Conservation (phyloP, 208 protist genomes). For the Borovskyia barvae region DNA sequence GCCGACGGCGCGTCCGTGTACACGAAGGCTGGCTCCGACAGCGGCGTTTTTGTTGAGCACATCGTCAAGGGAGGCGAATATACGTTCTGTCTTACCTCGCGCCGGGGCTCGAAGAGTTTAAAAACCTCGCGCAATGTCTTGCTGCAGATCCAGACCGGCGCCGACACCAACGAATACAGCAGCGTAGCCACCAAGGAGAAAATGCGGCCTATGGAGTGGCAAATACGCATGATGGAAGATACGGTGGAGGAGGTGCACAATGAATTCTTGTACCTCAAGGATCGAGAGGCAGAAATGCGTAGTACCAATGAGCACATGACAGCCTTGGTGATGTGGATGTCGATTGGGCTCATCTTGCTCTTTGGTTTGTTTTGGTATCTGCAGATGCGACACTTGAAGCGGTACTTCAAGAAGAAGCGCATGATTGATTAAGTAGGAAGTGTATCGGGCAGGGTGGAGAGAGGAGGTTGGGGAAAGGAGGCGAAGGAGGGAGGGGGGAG, state of each 20-base stretch:
- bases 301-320: slow-evolving; percentile 85
- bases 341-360: slow-evolving; percentile 54
- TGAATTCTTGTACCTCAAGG: slow-evolving; percentile 87
- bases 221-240: slow-evolving; percentile 88
- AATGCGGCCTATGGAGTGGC: slow-evolving; percentile 88
- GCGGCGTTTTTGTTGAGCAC: slow-evolving; percentile 30
- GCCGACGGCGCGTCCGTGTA: slow-evolving; percentile 20
- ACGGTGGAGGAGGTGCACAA: slow-evolving; percentile 73
- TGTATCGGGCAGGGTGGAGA: background rate
- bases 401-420: slow-evolving; percentile 88
- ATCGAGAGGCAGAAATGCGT: slow-evolving; percentile 87
- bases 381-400: slow-evolving; percentile 77
- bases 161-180: slow-evolving; percentile 68
- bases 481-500: background rate
- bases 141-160: slow-evolving; percentile 30
- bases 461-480: slow-evolving; percentile 6
- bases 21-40: slow-evolving; percentile 24
- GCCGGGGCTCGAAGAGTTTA: background rate
- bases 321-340: slow-evolving; percentile 59
- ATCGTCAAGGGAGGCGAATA: slow-evolving; percentile 63
- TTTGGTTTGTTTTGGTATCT: slow-evolving; percentile 72
- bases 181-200: slow-evolving; percentile 79
- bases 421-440: slow-evolving; percentile 75
- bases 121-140: slow-evolving; percentile 1
- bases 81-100: slow-evolving; percentile 69